Evolutionary conservation across 129 eudicot species (phyloP), one percentile per base, ranked within the genome.

Genomic region (Calendula officinalis): DNA sequence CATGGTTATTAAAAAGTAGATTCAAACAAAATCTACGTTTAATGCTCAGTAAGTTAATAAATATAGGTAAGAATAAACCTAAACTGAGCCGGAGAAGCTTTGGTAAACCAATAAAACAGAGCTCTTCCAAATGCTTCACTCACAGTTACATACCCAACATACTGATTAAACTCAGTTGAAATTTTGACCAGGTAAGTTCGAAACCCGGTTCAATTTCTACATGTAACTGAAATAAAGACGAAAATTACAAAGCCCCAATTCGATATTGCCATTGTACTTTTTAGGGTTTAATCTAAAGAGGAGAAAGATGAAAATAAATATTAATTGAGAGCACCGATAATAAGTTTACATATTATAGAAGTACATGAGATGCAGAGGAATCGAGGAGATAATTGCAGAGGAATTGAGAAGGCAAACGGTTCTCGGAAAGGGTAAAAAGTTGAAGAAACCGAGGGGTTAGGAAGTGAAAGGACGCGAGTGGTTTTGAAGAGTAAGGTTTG

Each of bases 31-130:
- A 22, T 22, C 30, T 22, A 2, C 30, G 30, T 22, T 22, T 22
- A 22, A 22, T 22, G 30, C 30, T 22, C 30, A 22, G 30, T 22
- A 22, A 22, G 30, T 22, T 22, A 22, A 22, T 22, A 22, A 22
- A 22, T 22, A 22, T 22, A 22, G 30, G 30, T 22, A 56, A 39
- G 54, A 56, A 10, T 16, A 30, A 64, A 91, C 98, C 98, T 83
- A 96, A 96, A 81, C 83, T 87, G 72, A 87, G 95, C 96, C 98
- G 85, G 75, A 58, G 56, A 77, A 70, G 98, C 95, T 36, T 92
- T 95, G 13, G 80, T 79, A 41, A 92, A 70, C 98, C 98, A 92
- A 60, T 92, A 92, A 50, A 92, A 92, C n/a, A 92, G 63, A n/a
- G 86, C 73, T 75, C 95, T 88, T 13, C 95, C 95, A 62, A 75